Evolutionary conservation across 805 yeast genomes (phyloP).

Genomic region (Ogataea nonfermentans): DNA sequence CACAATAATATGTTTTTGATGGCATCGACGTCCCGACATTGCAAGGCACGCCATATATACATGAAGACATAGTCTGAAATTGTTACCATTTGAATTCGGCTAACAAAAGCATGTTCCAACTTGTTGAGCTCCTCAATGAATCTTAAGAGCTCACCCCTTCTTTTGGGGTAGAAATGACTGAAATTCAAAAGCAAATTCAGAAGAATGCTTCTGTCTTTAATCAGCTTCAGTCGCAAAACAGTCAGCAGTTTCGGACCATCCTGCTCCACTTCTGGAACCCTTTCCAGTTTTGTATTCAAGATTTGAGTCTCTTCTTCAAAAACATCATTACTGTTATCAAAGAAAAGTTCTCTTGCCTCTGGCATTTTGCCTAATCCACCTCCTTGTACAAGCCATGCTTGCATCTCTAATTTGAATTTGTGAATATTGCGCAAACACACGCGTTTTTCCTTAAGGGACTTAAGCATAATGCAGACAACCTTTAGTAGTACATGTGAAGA

Average conservation of each 20-base stretch:
- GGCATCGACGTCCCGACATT: conserved; percentile 7
- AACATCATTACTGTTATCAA: conserved; percentile 11
- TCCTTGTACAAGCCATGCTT: conserved; percentile 62
- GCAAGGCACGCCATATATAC: conserved; percentile 13
- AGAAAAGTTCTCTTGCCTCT: conserved; percentile 58
- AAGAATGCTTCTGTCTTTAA: conserved; percentile 2
- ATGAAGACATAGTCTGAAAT: conserved; percentile 24
- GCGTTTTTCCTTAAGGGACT: conserved; percentile 45
- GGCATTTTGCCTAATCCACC: conserved; percentile 51
- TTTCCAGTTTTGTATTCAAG: background rate
- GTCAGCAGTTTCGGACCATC: conserved; percentile 4
- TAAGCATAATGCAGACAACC: conserved; percentile 62
- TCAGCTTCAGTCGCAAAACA: conserved; percentile 2
- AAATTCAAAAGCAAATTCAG: conserved; percentile 5
- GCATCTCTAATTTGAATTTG: conserved; percentile 59
- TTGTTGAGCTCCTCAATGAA: conserved; percentile 26
- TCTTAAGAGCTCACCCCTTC: conserved; percentile 20
- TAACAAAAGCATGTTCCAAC: conserved; percentile 16
- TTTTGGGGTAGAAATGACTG: conserved; percentile 6
- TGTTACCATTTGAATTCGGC: conserved; percentile 9
- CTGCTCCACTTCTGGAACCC: conserved; percentile 8
- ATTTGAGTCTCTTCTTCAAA: background rate
- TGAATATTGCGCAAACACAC: conserved; percentile 42
- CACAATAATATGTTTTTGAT: conserved; percentile 9
- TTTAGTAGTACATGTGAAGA: conserved; percentile 36